phyloP scores from a whole-genome alignment of 140 eudicot genomes.

The Ambrosia hybrid region DNA sequence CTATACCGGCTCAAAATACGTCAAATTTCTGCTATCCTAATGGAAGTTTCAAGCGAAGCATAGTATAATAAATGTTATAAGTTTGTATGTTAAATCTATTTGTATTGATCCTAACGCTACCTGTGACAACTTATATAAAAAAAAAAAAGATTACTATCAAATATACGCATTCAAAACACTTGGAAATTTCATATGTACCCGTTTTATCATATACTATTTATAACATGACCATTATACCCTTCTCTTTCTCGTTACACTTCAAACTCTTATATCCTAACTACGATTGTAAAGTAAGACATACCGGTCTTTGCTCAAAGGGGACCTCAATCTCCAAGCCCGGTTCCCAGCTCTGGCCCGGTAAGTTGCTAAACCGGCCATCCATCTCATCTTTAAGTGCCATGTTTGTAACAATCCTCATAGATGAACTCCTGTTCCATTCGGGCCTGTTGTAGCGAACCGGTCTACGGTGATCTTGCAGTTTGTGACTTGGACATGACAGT shows the following conservation, averaged over 20 bases:
- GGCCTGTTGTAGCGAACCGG: conserved; percentile 23
- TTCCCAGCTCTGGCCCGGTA: conserved; percentile 92
- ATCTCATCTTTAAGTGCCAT: conserved; percentile 78
- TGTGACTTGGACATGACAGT: conserved; percentile 48
- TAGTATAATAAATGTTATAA: too few relatives aligned
- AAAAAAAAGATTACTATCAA: too few relatives aligned
- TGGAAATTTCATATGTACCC: not conserved
- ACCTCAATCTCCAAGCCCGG: conserved; percentile 98
- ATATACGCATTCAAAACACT: too few relatives aligned
- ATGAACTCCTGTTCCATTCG: conserved; percentile 23
- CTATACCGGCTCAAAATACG: too few relatives aligned
- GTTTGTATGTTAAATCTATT: too few relatives aligned
- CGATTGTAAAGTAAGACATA: conserved; percentile 27
- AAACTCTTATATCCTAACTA: too few relatives aligned
- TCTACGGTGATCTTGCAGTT: conserved; percentile 27
- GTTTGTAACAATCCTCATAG: conserved; percentile 37
- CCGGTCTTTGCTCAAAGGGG: conserved; percentile 97
- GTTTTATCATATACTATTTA: too few relatives aligned
- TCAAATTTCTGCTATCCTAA: not conserved
- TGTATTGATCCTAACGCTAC: too few relatives aligned
- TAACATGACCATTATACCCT: not conserved
- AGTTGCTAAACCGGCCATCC: conserved; percentile 51
- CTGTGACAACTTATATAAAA: too few relatives aligned
- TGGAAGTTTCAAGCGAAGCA: not conserved
- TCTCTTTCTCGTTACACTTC: not conserved